These are phyloP conservation scores for Malania oleifera DNA, from an alignment of 164 flowering plant species.

Conservation along the genomic window DNA sequence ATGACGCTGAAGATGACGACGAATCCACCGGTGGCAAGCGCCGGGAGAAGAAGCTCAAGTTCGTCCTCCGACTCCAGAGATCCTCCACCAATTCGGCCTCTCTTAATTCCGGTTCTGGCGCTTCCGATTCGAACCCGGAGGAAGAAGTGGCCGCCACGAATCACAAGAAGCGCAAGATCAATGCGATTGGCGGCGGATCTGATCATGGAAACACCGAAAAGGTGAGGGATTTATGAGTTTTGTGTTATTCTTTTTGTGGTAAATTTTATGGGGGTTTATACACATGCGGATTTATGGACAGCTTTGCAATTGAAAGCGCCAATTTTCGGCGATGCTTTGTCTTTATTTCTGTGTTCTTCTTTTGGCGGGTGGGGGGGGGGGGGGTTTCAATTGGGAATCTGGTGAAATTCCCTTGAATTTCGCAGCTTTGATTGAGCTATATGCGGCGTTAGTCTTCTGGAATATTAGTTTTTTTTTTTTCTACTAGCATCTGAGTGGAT, in stretches of 20 bases:
- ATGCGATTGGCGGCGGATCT: slow-evolving; percentile 44
- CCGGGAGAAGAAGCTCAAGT: slow-evolving; percentile 52
- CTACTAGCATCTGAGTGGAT: too few species aligned
- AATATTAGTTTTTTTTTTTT: slow-evolving; percentile 9
- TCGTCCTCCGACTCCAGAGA: slow-evolving; percentile 30
- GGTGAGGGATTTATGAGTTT: slow-evolving; percentile 19
- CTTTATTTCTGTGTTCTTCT: too few species aligned
- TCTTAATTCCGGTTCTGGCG: slow-evolving; percentile 13
- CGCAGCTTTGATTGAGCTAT: slow-evolving; percentile 21
- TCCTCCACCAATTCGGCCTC: slow-evolving; percentile 21
- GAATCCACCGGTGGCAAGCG: slow-evolving; percentile 22
- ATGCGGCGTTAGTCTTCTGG: slow-evolving; percentile 10
- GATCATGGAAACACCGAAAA: slow-evolving; percentile 16
- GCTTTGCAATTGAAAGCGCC: neutral
- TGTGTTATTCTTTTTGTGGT: neutral
- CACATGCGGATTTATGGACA: neutral
- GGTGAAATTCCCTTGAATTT: slow-evolving; percentile 21
- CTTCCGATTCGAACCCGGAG: slow-evolving; percentile 34
- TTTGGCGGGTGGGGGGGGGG: too few species aligned
- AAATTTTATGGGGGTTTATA: neutral
- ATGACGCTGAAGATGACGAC: slow-evolving; percentile 26
- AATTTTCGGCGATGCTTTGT: neutral
- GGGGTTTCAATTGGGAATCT: slow-evolving; percentile 6
- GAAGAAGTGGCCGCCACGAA: slow-evolving; percentile 23
- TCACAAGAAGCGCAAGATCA: slow-evolving; percentile 43